These are phyloP conservation scores for Tylopilus plumbeoviolaceoides DNA, from an alignment of 768 basidiomycete genomes.

Conservation along the genomic window DNA sequence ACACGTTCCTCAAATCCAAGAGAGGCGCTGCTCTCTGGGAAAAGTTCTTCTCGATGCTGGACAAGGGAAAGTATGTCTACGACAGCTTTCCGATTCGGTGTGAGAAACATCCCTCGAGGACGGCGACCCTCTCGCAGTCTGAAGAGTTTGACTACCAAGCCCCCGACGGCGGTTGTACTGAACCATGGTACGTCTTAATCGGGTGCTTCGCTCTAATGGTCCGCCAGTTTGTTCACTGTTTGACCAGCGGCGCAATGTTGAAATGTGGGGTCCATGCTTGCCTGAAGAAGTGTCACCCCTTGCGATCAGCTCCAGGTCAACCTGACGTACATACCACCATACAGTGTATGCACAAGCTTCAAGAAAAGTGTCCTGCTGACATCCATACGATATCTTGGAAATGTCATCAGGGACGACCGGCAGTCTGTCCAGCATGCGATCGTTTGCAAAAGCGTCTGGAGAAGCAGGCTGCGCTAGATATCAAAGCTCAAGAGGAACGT, in stretches of 20 bases:
- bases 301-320: constrained; percentile 42
- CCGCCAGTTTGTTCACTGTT: neutral
- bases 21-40: constrained; percentile 53
- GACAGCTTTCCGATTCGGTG: constrained; percentile 61
- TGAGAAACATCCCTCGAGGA: constrained; percentile 47
- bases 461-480: constrained; percentile 37
- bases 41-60: constrained; percentile 43
- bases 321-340: constrained; percentile 29
- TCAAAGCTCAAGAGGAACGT: constrained; percentile 39
- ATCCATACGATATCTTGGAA: constrained; percentile 43
- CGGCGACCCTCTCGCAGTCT: constrained; percentile 33
- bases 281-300: constrained; percentile 59
- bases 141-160: constrained; percentile 48
- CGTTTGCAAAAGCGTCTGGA: constrained; percentile 38
- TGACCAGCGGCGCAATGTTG: constrained; percentile 12
- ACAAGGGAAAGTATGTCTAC: constrained; percentile 42
- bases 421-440: constrained; percentile 45
- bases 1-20: constrained; percentile 54
- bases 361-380: constrained; percentile 37
- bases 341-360: constrained; percentile 38
- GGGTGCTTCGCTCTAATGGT: neutral
- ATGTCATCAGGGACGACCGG: constrained; percentile 41
- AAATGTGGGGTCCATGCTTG: constrained; percentile 41
- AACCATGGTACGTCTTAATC: constrained; percentile 49
- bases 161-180: constrained; percentile 64